Base-by-base conservation (phyloP, 2,329 filamentous ascomycete genomes). In the Botryotinia narcissicola region DNA sequence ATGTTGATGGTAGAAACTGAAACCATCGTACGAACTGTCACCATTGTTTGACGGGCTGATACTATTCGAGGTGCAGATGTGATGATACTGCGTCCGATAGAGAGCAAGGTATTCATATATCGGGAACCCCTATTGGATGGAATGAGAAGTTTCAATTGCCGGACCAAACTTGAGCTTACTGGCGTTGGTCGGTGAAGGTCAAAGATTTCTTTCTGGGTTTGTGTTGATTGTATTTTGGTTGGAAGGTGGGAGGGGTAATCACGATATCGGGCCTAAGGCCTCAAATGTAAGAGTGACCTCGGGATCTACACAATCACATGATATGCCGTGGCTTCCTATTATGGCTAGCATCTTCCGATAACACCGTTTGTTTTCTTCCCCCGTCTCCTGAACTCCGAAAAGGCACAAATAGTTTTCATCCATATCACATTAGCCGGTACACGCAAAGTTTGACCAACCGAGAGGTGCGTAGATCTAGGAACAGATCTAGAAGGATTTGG, bases 21-120 rank as follows among this genome's bases (percentile, higher is more conserved):
- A 32, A 75, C 73, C 76, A 79, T 79, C 22, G 75, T 78, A 42
- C 75, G 77, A 59, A 76, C 20, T 42, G 76, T 67, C 35, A 69
- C 70, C 72, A 60, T 75, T 40, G 61, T 71, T 61, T 62, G 71
- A 44, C 69, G 35, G 59, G 51, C 73, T 51, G 68, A 25, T 57
- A 64, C 44, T 25, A 74, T 66, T 74, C 73, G 76, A 72, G 72
- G 74, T 72, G 73, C 73, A 57, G 72, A 75, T 57, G 74, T 75
- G 46, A 75, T 71, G 20, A 72, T 48, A 63, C 72, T 73, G 59
- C 74, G 77, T 62, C 75, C 71, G 71, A 77, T 71, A 18, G 74
- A 74, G 44, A 72, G 67, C 68, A 73, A 32, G 20, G 74, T 74
- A 60, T 66, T 66, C 72, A 73, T 73, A 14, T 72, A 72, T n/a